Evolutionary conservation across 371 early-diverging fungal genomes (phyloP).

Genomic region (Fennellomyces sp.): DNA sequence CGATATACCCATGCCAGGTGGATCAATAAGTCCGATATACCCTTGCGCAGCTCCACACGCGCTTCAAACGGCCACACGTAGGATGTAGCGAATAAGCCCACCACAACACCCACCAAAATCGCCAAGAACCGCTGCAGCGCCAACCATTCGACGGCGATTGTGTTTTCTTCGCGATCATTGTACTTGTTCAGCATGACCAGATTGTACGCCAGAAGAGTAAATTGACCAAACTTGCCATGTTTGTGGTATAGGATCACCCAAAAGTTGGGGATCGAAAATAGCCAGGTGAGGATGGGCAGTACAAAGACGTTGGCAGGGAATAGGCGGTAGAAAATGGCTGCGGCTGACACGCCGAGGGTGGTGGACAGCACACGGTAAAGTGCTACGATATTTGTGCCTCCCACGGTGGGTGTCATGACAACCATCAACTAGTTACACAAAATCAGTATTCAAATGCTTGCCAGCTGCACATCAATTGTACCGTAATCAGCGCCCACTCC

Average conservation of each 20-base stretch:
- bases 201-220: conserved; percentile 76
- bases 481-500: conserved; percentile 85
- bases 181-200: conserved; percentile 77
- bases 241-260: conserved; percentile 67
- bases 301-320: conserved; percentile 58
- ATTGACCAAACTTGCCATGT: conserved; percentile 80
- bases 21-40: conserved; percentile 66
- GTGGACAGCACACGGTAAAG: conserved; percentile 82
- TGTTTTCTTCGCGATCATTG: conserved; percentile 69
- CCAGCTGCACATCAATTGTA: conserved; percentile 22
- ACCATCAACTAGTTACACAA: conserved; percentile 65
- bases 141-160: conserved; percentile 54
- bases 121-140: conserved; percentile 70
- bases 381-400: conserved; percentile 76
- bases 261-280: conserved; percentile 76
- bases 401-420: conserved; percentile 87
- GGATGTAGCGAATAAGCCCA: conserved; percentile 70
- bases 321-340: conserved; percentile 58
- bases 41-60: conserved; percentile 77
- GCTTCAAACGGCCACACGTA: conserved; percentile 88
- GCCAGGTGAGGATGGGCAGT: conserved; percentile 62
- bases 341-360: conserved; percentile 64
- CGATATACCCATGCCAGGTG: conserved; percentile 72
- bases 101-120: conserved; percentile 71
- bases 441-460: neutral